phyloP scores from a whole-genome alignment of 1,284 basidiomycete species.

The Lignosus rhinocerotis region DNA sequence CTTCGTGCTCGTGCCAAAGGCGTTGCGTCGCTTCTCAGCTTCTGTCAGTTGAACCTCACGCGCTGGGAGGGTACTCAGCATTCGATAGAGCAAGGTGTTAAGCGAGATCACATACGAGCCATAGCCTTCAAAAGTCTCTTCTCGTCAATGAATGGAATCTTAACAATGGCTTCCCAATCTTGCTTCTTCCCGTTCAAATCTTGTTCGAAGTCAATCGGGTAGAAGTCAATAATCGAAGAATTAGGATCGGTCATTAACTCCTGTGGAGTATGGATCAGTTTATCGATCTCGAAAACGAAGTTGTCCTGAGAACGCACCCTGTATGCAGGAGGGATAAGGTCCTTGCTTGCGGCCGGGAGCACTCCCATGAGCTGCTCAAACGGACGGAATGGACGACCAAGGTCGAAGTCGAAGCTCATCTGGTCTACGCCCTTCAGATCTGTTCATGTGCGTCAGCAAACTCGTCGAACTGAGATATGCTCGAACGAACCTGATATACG shows the following conservation, averaged over 20 bases:
- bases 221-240: constrained; percentile 95
- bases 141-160: constrained; percentile 98
- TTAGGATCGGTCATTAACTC: constrained; percentile 88
- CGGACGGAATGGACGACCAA: constrained; percentile 90
- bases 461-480: not conserved
- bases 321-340: constrained; percentile 86
- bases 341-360: constrained; percentile 85
- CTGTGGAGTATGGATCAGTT: constrained; percentile 36
- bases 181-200: constrained; percentile 98
- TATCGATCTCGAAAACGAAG: not conserved
- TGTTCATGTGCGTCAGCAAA: constrained; percentile 29
- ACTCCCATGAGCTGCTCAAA: constrained; percentile 99
- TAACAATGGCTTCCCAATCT: constrained; percentile 98
- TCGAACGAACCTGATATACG: constrained; percentile 75
- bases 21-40: constrained; percentile 81
- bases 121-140: constrained; percentile 80
- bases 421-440: constrained; percentile 79
- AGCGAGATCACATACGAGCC: constrained; percentile 52
- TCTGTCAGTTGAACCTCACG: constrained; percentile 76
- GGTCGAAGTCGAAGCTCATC: constrained; percentile 83
- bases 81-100: not conserved
- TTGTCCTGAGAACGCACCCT: constrained; percentile 47
- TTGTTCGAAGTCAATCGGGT: constrained; percentile 87
- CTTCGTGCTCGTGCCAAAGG: constrained; percentile 76
- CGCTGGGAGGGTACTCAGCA: constrained; percentile 40